Base-by-base conservation (phyloP, 2,329 filamentous ascomycete genomes). In the Hymenoscyphus infarciens region DNA sequence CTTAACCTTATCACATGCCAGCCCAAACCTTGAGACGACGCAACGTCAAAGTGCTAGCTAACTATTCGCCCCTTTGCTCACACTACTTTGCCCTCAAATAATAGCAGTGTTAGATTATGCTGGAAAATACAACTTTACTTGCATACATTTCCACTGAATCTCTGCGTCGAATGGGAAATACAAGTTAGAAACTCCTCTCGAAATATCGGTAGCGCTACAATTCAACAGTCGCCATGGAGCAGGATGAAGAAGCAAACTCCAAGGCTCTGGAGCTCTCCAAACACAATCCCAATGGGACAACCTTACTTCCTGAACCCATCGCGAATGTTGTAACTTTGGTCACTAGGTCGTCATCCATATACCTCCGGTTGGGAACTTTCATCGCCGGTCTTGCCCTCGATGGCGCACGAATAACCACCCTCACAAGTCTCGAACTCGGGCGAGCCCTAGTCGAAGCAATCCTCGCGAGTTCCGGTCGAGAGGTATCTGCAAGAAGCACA, bases 281-380 rank as follows among this genome's bases (percentile, higher is more conserved):
- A 55, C 49, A 60, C 7, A 7, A 57, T 29, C 53, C 63, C 22
- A 56, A 75, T 29, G 60, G 56, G 15, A 72, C 76, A 57, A 87
- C 84, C 11, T 78, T 89, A 19, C 79, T 89, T 0, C 86, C 86
- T 0, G 69, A 75, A 1, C 78, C 84, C 0, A 73, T 88, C 56
- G 86, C 86, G 38, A 82, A 80, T 59, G 81, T 80, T 31, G 80
- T 89, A 61, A 87, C 84, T 67, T 75, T 88, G 54, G 82, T 84
- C 11, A 84, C 85, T 2, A 80, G 83, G 60, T 86, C 85, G 2
- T 83, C 84, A 16, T 81, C 82, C 31, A 77, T 88, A 13, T 76
- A 75, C 55, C 71, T 77, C 7, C 72, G 73, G n/a, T 68, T 77
- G 8, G 74, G 75, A 5, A 73, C 72, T 15, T 73, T 77, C 35